These are phyloP conservation scores for Pneumocystis jirovecii DNA, from an alignment of 1,139 yeast species.

Conservation along the genomic window DNA sequence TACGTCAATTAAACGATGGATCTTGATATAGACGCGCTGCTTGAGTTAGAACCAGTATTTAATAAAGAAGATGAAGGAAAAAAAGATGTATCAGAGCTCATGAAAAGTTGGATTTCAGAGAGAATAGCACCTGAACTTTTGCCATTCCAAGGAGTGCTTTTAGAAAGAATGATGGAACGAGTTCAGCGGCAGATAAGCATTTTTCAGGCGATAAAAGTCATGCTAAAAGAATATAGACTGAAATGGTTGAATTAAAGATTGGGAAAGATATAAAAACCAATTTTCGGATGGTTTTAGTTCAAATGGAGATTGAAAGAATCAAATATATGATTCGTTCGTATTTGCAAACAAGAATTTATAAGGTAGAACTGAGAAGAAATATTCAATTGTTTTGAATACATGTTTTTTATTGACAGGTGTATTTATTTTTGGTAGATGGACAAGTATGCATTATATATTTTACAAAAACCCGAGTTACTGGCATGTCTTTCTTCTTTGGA, in stretches of 20 bases:
- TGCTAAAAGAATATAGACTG: neutral
- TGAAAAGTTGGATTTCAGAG: constrained; percentile 10
- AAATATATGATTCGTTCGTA: constrained; percentile 68
- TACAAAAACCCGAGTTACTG: constrained; percentile 4
- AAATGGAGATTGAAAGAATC: constrained; percentile 78
- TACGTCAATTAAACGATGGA: neutral
- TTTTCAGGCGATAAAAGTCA: neutral
- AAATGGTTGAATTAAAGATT: constrained; percentile 3
- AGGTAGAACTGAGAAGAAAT: constrained; percentile 20
- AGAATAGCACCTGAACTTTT: constrained; percentile 11
- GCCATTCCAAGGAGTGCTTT: constrained; percentile 4
- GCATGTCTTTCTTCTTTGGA: constrained; percentile 11
- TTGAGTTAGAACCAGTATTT: neutral
- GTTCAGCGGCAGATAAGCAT: constrained; percentile 3
- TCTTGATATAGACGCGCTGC: neutral
- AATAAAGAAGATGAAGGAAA: neutral
- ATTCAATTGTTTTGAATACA: neutral
- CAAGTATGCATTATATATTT: constrained; percentile 43
- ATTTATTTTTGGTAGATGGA: constrained; percentile 34
- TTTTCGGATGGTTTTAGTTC: constrained; percentile 65
- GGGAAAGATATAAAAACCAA: constrained; percentile 3
- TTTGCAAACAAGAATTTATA: constrained; percentile 57
- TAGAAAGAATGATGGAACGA: constrained; percentile 4
- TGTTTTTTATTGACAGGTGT: constrained; percentile 4
- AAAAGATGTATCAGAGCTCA: neutral